A percentile compares a stretch with the other conserved stretches of the same genome.
These are phyloP conservation scores for Debaryomyces udenii DNA, from an alignment of 1,139 yeast genomes.

Conservation along the genomic window DNA sequence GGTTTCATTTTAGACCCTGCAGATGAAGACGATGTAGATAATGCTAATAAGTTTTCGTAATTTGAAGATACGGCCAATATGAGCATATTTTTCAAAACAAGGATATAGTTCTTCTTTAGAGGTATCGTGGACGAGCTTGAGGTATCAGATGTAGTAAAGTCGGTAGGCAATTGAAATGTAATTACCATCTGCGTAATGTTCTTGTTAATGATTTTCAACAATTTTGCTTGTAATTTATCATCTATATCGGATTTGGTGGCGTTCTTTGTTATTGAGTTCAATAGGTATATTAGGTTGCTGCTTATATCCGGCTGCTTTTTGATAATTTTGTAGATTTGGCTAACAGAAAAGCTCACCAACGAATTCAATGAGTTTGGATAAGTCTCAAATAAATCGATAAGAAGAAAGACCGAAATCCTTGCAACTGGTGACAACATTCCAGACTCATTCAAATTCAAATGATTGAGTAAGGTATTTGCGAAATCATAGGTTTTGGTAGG, in stretches of 20 bases:
- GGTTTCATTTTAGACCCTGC: conserved; percentile 48
- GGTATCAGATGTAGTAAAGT: conserved; percentile 18
- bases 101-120: conserved; percentile 37
- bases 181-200: conserved; percentile 24
- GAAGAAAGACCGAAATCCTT: conserved; percentile 32
- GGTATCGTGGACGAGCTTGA: conserved; percentile 26
- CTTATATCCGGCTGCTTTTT: conserved; percentile 37
- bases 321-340: conserved; percentile 43
- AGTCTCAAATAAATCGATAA: conserved; percentile 42
- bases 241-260: conserved; percentile 45
- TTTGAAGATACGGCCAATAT: conserved; percentile 38
- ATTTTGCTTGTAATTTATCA: conserved; percentile 43
- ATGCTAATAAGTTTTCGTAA: conserved; percentile 41
- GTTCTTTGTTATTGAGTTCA: conserved; percentile 38
- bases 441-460: conserved; percentile 24
- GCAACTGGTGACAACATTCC: conserved; percentile 24
- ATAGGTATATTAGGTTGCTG: conserved; percentile 34
- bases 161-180: conserved; percentile 22
- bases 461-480: conserved; percentile 39
- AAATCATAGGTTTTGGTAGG: conserved; percentile 45
- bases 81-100: conserved; percentile 37
- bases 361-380: conserved; percentile 44
- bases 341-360: conserved; percentile 37
- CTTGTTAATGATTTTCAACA: conserved; percentile 37
- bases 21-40: conserved; percentile 39